Conservation (phyloP, 2,329 filamentous ascomycete species). For the Fusarium tanahbumbuense region DNA sequence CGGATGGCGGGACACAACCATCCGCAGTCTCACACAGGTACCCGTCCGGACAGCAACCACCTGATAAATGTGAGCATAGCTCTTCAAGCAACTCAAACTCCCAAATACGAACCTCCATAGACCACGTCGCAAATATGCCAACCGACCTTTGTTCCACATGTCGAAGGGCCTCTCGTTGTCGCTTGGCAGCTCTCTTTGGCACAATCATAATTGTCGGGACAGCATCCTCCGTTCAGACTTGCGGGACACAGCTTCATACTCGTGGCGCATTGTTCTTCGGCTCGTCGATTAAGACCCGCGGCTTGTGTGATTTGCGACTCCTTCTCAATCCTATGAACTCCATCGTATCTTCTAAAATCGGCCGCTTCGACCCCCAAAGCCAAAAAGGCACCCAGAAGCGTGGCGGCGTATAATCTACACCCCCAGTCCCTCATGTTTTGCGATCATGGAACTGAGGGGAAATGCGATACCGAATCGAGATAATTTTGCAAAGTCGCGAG, state of each 20-base stretch:
- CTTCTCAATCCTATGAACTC: slow-evolving; percentile 50
- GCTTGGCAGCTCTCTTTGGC: slow-evolving; percentile 60
- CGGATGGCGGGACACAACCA: slow-evolving; percentile 59
- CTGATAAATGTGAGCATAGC: slow-evolving; percentile 47
- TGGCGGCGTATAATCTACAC: slow-evolving; percentile 38
- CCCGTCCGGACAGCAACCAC: slow-evolving; percentile 60
- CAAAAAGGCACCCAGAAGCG: slow-evolving; percentile 38
- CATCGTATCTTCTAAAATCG: slow-evolving; percentile 48
- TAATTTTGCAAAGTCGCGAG: slow-evolving; percentile 15
- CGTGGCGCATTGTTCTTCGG: slow-evolving; percentile 43
- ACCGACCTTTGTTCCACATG: slow-evolving; percentile 52
- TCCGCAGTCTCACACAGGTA: slow-evolving; percentile 55
- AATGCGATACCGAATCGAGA: slow-evolving; percentile 16
- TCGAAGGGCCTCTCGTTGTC: slow-evolving; percentile 57
- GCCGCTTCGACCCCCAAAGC: slow-evolving; percentile 36
- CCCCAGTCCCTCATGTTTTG: slow-evolving; percentile 39
- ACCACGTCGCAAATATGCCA: slow-evolving; percentile 57
- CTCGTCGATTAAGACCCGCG: slow-evolving; percentile 32
- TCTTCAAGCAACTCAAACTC: neutral
- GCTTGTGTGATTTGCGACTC: slow-evolving; percentile 40
- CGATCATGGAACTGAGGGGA: slow-evolving; percentile 34
- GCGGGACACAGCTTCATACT: slow-evolving; percentile 52
- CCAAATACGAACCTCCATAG: slow-evolving; percentile 49
- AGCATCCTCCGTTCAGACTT: slow-evolving; percentile 60
- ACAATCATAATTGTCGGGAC: slow-evolving; percentile 62